These are phyloP conservation scores for Cercospora sp. DNA, from an alignment of 2,329 filamentous ascomycete genomes.

Conservation along the genomic window DNA sequence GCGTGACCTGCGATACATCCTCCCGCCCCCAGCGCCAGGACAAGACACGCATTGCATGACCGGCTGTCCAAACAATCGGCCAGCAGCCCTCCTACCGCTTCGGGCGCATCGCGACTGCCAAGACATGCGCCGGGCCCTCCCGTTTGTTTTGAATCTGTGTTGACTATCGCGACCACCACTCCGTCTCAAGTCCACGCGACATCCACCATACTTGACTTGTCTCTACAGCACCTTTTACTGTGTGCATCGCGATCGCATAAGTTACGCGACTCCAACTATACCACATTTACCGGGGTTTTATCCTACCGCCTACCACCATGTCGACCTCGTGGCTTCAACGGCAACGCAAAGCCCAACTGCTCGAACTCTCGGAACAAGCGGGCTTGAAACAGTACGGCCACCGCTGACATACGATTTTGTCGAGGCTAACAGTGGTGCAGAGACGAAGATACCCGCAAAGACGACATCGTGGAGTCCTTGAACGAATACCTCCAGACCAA, in stretches of 20 bases:
- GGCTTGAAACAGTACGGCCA: slow-evolving; percentile 34
- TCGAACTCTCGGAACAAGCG: slow-evolving; percentile 35
- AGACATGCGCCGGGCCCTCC: slow-evolving; percentile 2
- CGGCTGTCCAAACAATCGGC: not conserved
- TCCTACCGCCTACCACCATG: slow-evolving; percentile 19
- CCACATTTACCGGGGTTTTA: slow-evolving; percentile 25
- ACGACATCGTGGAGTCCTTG: slow-evolving; percentile 73
- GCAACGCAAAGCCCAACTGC: slow-evolving; percentile 35
- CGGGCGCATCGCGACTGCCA: slow-evolving; percentile 9
- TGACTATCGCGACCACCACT: slow-evolving; percentile 9
- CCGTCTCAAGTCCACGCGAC: slow-evolving; percentile 8
- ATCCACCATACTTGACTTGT: slow-evolving; percentile 12
- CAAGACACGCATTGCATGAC: not conserved
- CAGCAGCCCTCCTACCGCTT: not conserved
- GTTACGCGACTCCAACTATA: slow-evolving; percentile 47
- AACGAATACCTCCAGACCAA: slow-evolving; percentile 73
- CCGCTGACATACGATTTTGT: not conserved
- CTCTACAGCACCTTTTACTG: slow-evolving; percentile 16
- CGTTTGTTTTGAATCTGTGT: slow-evolving; percentile 18
- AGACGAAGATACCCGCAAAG: slow-evolving; percentile 67
- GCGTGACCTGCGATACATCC: not conserved
- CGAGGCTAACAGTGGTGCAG: slow-evolving; percentile 21
- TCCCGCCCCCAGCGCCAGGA: not conserved
- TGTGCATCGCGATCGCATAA: slow-evolving; percentile 47
- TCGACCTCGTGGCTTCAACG: slow-evolving; percentile 34